phyloP scores from a whole-genome alignment of 768 basidiomycete species.

The Pulveroboletus sp. region DNA sequence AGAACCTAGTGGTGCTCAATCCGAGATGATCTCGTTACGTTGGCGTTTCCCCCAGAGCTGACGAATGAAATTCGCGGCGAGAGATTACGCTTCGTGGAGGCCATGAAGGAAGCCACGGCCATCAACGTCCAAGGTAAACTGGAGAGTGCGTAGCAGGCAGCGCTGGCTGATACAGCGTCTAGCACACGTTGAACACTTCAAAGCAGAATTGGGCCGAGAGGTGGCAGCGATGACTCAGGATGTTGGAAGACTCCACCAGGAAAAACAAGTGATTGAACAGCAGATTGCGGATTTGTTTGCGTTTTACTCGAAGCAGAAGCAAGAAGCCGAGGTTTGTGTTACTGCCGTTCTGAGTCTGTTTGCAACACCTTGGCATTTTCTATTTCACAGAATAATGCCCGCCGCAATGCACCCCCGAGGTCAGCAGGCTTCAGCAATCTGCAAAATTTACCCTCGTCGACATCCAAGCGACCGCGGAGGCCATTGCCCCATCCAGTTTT shows the following conservation, averaged over 20 bases:
- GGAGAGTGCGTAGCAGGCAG: background rate
- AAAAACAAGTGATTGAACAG: constrained; percentile 62
- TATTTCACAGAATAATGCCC: constrained; percentile 19
- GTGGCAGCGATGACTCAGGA: constrained; percentile 74
- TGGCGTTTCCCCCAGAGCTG: constrained; percentile 49
- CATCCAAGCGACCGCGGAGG: constrained; percentile 22
- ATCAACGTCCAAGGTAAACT: constrained; percentile 77
- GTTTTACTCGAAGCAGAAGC: constrained; percentile 68
- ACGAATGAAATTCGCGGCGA: constrained; percentile 85
- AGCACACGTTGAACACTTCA: constrained; percentile 90
- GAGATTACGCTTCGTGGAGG: constrained; percentile 82
- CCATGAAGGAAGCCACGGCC: constrained; percentile 91
- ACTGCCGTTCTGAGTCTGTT: background rate
- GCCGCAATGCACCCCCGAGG: constrained; percentile 21
- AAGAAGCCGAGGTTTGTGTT: constrained; percentile 32
- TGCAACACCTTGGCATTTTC: background rate
- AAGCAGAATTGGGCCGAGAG: constrained; percentile 73
- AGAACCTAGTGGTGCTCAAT: constrained; percentile 4
- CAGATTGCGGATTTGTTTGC: constrained; percentile 73
- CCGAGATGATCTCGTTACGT: background rate
- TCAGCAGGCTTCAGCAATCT: constrained; percentile 22
- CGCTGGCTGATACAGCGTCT: constrained; percentile 5
- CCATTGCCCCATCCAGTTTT: constrained; percentile 32
- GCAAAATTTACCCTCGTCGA: constrained; percentile 26
- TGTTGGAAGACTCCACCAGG: constrained; percentile 62